Percentiles rank a stretch among this genome's conserved stretches.
phyloP scores from a whole-genome alignment of 2,329 filamentous ascomycete species.

The Scleromitrula shiraiana region DNA sequence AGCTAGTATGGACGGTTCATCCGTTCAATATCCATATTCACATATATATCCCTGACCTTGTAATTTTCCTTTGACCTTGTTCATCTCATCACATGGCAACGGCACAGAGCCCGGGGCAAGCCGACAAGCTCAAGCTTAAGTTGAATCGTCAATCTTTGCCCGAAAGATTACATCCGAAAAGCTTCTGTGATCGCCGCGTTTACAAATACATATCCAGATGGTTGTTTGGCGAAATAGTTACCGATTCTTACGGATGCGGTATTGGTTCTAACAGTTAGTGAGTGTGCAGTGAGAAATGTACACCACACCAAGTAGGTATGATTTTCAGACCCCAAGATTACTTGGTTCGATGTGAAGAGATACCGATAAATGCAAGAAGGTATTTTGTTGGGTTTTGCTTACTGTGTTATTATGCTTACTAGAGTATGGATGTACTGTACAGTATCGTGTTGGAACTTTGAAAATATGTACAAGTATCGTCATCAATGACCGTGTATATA shows the following conservation, averaged over 20 bases:
- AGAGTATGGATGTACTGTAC: neutral
- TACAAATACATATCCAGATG: no score
- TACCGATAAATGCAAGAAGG: slow-evolving; percentile 9
- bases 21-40: neutral
- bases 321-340: neutral
- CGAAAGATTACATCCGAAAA: no score
- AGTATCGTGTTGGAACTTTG: neutral
- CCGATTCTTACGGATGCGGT: no score
- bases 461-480: neutral
- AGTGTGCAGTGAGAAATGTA: no score
- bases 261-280: no score
- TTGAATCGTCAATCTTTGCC: no score
- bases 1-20: neutral
- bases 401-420: slow-evolving; percentile 1
- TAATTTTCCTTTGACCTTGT: slow-evolving; percentile 3
- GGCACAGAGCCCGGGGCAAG: no score
- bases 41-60: no score
- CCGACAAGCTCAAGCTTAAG: neutral
- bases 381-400: neutral
- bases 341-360: slow-evolving; percentile 1
- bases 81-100: no score
- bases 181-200: no score
- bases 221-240: no score
- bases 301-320: no score
- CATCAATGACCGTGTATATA: neutral